A percentile compares a stretch with the other conserved stretches of the same genome.
These are phyloP conservation scores for Pestalotiopsis sp. DNA, from an alignment of 2,329 filamentous ascomycete genomes.

Conservation along the genomic window DNA sequence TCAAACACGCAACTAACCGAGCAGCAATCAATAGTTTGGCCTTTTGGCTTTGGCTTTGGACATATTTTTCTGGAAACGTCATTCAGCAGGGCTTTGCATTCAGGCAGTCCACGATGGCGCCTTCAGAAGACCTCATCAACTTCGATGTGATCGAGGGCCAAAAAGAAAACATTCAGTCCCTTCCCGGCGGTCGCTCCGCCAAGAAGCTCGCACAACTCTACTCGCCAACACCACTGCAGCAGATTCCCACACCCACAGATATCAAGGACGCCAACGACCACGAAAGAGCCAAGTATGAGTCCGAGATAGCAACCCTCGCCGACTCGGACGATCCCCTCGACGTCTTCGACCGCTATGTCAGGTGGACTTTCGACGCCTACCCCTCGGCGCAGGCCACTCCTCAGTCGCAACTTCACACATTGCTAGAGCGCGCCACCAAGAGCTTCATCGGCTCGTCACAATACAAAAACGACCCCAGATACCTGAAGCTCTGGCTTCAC, in stretches of 20 bases:
- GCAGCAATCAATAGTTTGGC: background rate
- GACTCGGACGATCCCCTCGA: slow-evolving; percentile 96
- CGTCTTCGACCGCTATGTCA: slow-evolving; percentile 93
- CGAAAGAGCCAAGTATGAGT: slow-evolving; percentile 81
- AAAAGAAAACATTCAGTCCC: slow-evolving; percentile 96
- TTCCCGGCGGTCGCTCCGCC: slow-evolving; percentile 85
- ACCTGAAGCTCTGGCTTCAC: slow-evolving; percentile 89
- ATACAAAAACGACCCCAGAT: slow-evolving; percentile 94
- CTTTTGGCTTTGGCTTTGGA: background rate
- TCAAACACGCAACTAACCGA: background rate
- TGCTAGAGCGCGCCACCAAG: slow-evolving; percentile 92
- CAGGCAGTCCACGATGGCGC: slow-evolving; percentile 11
- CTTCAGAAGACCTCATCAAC: slow-evolving; percentile 53
- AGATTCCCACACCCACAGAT: slow-evolving; percentile 67
- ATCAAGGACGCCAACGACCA: slow-evolving; percentile 77
- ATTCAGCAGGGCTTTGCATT: background rate
- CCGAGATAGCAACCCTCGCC: slow-evolving; percentile 72
- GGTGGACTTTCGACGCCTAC: slow-evolving; percentile 95
- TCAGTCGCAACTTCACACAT: slow-evolving; percentile 82
- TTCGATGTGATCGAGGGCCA: slow-evolving; percentile 95
- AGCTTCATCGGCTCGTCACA: slow-evolving; percentile 80
- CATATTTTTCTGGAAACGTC: background rate
- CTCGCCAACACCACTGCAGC: slow-evolving; percentile 64
- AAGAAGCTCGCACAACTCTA: slow-evolving; percentile 83
- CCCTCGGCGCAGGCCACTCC: slow-evolving; percentile 90